Evolutionary conservation across 805 yeast species (phyloP).

Genomic region (Candida morakotiae): DNA sequence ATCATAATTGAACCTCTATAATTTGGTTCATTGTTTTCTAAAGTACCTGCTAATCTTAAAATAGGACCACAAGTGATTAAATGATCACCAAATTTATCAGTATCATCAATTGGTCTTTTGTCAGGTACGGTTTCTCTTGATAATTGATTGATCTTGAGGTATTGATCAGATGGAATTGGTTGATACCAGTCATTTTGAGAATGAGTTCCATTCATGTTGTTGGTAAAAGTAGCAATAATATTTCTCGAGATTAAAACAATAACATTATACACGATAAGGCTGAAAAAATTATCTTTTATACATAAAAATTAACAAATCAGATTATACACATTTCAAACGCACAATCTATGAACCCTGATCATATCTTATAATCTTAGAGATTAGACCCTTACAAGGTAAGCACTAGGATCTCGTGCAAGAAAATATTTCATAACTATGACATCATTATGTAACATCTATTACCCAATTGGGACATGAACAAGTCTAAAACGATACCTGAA

Average conservation of each 20-base stretch:
- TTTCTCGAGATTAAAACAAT: not conserved
- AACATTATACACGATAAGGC: not conserved
- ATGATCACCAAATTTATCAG: slow-evolving; percentile 21
- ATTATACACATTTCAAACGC: too few species aligned
- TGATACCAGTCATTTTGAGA: slow-evolving; percentile 9
- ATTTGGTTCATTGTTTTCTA: slow-evolving; percentile 42
- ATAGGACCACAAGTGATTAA: slow-evolving; percentile 74
- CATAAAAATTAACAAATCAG: too few species aligned
- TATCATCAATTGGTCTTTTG: slow-evolving; percentile 19
- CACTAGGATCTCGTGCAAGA: too few species aligned
- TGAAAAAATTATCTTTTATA: too few species aligned
- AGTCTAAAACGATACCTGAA: too few species aligned
- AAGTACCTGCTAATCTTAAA: slow-evolving; percentile 60
- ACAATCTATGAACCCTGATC: too few species aligned
- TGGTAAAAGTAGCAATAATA: not conserved
- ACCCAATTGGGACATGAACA: too few species aligned
- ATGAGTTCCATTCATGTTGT: not conserved
- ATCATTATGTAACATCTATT: too few species aligned
- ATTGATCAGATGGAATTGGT: slow-evolving; percentile 27
- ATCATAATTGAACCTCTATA: slow-evolving; percentile 71
- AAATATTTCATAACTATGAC: too few species aligned
- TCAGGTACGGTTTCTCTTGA: slow-evolving; percentile 23
- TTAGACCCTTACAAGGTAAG: too few species aligned
- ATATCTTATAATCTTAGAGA: too few species aligned
- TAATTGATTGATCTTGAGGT: slow-evolving; percentile 21